A percentile compares a stretch with the other conserved stretches of the same genome.
These are phyloP conservation scores for Tuber brumale DNA, from an alignment of 495 filamentous ascomycete species.

Conservation along the genomic window DNA sequence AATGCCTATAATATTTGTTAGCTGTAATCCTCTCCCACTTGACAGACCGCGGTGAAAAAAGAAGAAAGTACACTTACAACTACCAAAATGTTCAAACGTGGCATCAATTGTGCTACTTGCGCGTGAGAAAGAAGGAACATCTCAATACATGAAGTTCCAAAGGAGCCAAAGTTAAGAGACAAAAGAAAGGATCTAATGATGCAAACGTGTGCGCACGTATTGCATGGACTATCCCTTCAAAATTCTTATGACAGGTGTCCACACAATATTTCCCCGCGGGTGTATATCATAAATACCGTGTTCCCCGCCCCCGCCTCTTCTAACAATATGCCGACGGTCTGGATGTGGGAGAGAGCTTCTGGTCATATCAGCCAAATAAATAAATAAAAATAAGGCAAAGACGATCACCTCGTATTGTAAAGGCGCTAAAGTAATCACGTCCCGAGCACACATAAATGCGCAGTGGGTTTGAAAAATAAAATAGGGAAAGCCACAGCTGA, in stretches of 20 bases:
- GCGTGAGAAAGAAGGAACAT: background rate
- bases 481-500: conserved; percentile 3
- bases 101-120: background rate
- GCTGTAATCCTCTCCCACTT: background rate
- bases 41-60: background rate
- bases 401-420: background rate
- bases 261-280: background rate
- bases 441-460: background rate
- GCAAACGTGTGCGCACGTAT: background rate
- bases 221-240: background rate
- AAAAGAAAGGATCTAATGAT: background rate
- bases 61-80: conserved; percentile 1
- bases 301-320: background rate
- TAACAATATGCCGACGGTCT: background rate
- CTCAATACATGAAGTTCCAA: background rate
- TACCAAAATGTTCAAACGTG: background rate
- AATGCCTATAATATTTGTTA: background rate
- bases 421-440: background rate
- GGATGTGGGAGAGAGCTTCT: background rate
- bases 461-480: background rate
- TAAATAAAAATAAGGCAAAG: background rate
- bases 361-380: background rate
- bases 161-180: background rate
- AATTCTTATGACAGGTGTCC: background rate
- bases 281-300: background rate